phyloP scores from a whole-genome alignment of 2,329 filamentous ascomycete species.

The Fusarium denticulatum region DNA sequence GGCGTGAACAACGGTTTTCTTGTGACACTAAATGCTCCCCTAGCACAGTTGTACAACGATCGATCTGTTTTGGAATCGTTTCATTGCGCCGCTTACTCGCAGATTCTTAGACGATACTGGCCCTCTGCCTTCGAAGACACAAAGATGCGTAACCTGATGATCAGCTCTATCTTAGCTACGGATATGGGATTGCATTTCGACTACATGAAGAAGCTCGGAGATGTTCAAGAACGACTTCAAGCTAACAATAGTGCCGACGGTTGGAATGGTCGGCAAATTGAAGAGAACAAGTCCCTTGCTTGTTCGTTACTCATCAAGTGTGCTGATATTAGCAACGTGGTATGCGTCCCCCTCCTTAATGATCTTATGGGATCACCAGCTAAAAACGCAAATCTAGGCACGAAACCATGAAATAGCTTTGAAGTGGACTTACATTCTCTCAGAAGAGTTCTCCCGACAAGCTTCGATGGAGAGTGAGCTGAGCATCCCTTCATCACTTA shows the following conservation, averaged over 20 bases:
- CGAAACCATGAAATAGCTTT: conserved; percentile 84
- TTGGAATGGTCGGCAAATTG: conserved; percentile 80
- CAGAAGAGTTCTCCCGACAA: conserved; percentile 93
- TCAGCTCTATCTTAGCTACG: conserved; percentile 95
- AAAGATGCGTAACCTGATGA: conserved; percentile 89
- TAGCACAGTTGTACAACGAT: conserved; percentile 97
- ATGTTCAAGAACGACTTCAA: conserved; percentile 80
- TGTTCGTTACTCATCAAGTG: conserved; percentile 97
- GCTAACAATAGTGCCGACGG: conserved; percentile 72
- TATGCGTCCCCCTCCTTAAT: conserved; percentile 58
- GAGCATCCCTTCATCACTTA: conserved; percentile 86
- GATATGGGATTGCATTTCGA: conserved; percentile 98
- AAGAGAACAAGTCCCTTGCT: conserved; percentile 81
- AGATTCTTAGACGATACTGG: conserved; percentile 94
- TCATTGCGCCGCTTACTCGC: conserved; percentile 95
- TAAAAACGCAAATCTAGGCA: conserved; percentile 65
- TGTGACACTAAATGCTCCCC: conserved; percentile 87
- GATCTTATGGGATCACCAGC: background rate
- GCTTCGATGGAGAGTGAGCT: conserved; percentile 91
- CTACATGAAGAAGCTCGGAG: conserved; percentile 90
- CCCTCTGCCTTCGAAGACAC: conserved; percentile 80
- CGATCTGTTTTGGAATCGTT: conserved; percentile 96
- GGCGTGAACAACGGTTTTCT: conserved; percentile 98
- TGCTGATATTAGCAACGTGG: conserved; percentile 98
- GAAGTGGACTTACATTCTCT: conserved; percentile 92